Base-by-base conservation (phyloP, 176 grass and related monocot species). In the Lolium multiflorum region DNA sequence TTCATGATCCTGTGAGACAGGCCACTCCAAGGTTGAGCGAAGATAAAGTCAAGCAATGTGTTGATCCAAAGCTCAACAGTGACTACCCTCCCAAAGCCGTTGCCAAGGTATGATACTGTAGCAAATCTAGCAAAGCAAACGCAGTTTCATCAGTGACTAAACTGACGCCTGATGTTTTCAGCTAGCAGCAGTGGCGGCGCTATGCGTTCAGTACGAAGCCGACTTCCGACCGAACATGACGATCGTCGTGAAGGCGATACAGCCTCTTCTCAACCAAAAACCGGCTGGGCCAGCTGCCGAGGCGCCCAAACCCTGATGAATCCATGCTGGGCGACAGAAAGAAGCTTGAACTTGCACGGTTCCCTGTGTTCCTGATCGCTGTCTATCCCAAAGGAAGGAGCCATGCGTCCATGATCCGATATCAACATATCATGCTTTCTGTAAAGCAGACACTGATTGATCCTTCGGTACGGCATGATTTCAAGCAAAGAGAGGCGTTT, bases 141-240 rank as follows among this genome's bases (percentile, higher is more conserved):
- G 44, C 61, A 7, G 1, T 17, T 49, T 74, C 17, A 76, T 4
- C 44, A 11, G 7, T 65, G 57, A 3, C 5, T 9, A 28, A 71
- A 39, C 21, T 28, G 1, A 59, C 17, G 18, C 3, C 16, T 64
- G 20, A 24, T 80, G 16, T 35, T 50, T 90, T 74, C 87, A 96
- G 94, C 57, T 96, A 73, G 94, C 91, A 38, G 94, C 94, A 49
- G 94, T 96, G 25, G 94, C 94, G 22, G 94, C 91, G 11, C 43
- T 96, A 12, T 96, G 94, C 62, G 87, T 96, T 24, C 91, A 96
- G 81, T 96, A 96, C 0, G 94, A 96, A 82, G 77, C 94, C 1
- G 94, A 96, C 82, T 96, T 96, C 81, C 89, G 94, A n/a, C 94
- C 94, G 0, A 96, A 96, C 89, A 96, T 96, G 94, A 96, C 91